Conservation (phyloP, 306 rosid genomes). For the Begonia masoniana region DNA sequence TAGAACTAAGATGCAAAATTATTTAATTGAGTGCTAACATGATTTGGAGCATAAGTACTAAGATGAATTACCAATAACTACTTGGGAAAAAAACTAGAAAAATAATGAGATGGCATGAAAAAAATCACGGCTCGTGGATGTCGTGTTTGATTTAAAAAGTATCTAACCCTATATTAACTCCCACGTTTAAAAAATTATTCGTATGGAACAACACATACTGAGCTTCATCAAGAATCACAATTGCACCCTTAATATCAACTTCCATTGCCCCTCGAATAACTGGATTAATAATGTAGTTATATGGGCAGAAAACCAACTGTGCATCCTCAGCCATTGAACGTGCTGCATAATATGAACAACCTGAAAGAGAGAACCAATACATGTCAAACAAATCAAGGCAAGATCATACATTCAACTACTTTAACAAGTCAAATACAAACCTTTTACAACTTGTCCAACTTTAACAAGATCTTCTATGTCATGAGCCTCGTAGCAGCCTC, state of each 20-base stretch:
- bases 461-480: conserved; percentile 91
- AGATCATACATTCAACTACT: background rate
- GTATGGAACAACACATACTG: conserved; percentile 42
- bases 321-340: conserved; percentile 83
- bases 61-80: too few species aligned
- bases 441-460: conserved; percentile 72
- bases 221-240: conserved; percentile 77
- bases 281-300: conserved; percentile 78
- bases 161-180: too few species aligned
- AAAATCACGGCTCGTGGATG: too few species aligned
- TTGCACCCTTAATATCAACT: conserved; percentile 75
- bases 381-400: background rate
- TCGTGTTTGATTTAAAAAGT: too few species aligned
- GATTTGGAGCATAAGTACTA: too few species aligned
- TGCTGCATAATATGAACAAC: conserved; percentile 93
- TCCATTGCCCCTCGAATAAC: conserved; percentile 92
- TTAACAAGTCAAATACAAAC: conserved; percentile 11
- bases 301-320: conserved; percentile 82
- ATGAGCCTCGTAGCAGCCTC: conserved; percentile 84
- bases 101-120: too few species aligned
- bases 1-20: too few species aligned
- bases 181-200: background rate
- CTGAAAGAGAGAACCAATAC: conserved; percentile 20
- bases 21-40: too few species aligned
- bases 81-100: too few species aligned